These are phyloP conservation scores for Chlamydomonas schloesseri DNA, from an alignment of 139 green algal species.

Conservation along the genomic window DNA sequence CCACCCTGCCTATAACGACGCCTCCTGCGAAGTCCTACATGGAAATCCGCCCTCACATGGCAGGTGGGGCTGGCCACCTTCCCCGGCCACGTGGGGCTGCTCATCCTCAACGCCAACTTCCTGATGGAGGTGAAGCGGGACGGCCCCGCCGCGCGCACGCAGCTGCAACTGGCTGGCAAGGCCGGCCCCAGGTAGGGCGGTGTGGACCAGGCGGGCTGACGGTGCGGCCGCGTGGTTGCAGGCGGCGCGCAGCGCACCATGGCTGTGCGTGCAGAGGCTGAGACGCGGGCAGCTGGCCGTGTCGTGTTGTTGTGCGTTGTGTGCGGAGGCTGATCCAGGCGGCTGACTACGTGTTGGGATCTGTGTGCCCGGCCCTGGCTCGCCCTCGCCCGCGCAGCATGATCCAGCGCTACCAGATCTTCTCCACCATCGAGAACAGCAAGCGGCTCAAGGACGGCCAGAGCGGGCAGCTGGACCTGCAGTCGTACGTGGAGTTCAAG, in stretches of 20 bases:
- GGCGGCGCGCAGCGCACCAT: too few relatives aligned
- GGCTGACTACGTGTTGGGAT: too few relatives aligned
- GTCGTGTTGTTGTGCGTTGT: too few relatives aligned
- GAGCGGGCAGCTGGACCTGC: conserved; percentile 31
- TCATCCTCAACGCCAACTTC: conserved; percentile 57
- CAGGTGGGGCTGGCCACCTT: conserved; percentile 46
- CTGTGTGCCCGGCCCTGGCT: too few relatives aligned
- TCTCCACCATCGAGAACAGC: conserved; percentile 35
- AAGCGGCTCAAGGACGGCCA: conserved; percentile 42
- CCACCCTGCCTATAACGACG: too few relatives aligned
- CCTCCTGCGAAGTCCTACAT: too few relatives aligned
- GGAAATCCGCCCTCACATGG: too few relatives aligned
- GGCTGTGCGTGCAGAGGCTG: too few relatives aligned
- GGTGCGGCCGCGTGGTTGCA: too few relatives aligned
- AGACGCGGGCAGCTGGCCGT: too few relatives aligned
- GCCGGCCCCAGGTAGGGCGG: conserved; percentile 1
- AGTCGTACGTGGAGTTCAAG: conserved; percentile 45
- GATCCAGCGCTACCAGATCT: conserved; percentile 49
- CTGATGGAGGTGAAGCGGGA: conserved; percentile 53
- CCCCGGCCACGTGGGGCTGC: conserved; percentile 34
- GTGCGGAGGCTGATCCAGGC: too few relatives aligned
- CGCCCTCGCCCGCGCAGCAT: conserved; percentile 14
- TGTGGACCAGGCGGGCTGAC: too few relatives aligned
- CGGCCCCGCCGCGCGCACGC: conserved; percentile 50
- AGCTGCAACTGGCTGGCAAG: conserved; percentile 63